These are phyloP conservation scores for Podospora pseudocomata DNA, from an alignment of 495 filamentous ascomycete genomes.

Conservation along the genomic window DNA sequence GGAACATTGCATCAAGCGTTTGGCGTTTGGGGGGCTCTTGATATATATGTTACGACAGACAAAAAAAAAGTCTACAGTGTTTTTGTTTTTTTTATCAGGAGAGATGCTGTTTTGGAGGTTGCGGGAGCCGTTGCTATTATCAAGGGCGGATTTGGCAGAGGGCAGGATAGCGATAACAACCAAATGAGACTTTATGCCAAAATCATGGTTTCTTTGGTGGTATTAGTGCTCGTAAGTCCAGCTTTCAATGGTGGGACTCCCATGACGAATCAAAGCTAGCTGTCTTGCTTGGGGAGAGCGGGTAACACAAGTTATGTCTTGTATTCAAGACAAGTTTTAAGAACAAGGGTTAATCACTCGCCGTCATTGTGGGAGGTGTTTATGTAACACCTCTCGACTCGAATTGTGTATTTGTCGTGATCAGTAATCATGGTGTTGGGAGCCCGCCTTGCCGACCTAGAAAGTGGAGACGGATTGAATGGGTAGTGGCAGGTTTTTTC, in stretches of 20 bases:
- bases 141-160: background rate
- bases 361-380: too few relatives aligned
- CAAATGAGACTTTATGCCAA: background rate
- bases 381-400: background rate
- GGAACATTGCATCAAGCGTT: too few relatives aligned
- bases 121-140: background rate
- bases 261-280: too few relatives aligned
- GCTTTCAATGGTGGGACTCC: too few relatives aligned
- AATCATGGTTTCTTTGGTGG: background rate
- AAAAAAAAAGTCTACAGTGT: too few relatives aligned
- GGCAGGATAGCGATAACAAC: background rate
- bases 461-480: background rate
- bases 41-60: too few relatives aligned
- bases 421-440: background rate
- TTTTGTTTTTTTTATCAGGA: background rate
- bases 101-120: background rate
- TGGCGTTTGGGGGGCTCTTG: too few relatives aligned
- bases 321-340: too few relatives aligned
- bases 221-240: background rate
- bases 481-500: background rate
- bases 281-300: too few relatives aligned
- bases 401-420: slow-evolving; percentile 1
- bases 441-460: background rate
- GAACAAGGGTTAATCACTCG: too few relatives aligned
- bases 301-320: too few relatives aligned